phyloP scores from a whole-genome alignment of 208 protist genomes.

The Wallacemonas sp. region DNA sequence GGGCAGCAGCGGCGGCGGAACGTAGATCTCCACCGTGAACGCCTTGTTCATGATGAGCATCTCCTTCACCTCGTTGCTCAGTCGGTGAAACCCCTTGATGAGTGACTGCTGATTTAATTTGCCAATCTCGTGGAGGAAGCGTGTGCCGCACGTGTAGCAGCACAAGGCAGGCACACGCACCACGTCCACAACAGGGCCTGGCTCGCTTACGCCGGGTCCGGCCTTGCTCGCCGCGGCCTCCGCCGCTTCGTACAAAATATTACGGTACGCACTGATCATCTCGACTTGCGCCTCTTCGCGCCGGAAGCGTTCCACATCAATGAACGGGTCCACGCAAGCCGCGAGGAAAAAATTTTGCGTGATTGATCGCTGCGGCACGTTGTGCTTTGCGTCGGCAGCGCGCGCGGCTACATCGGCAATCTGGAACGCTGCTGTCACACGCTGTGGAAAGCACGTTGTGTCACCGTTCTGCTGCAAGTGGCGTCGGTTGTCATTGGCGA shows the following conservation, averaged over 20 bases:
- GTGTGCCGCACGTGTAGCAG: constrained; percentile 44
- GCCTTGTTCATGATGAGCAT: constrained; percentile 51
- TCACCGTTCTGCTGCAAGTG: constrained; percentile 74
- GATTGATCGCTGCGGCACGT: constrained; percentile 12
- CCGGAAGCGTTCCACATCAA: constrained; percentile 62
- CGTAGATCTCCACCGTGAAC: constrained; percentile 81
- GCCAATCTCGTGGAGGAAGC: constrained; percentile 67
- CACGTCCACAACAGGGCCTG: constrained; percentile 45
- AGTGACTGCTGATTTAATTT: constrained; percentile 86
- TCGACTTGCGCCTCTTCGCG: constrained; percentile 90
- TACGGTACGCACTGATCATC: constrained; percentile 87
- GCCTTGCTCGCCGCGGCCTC: constrained; percentile 26
- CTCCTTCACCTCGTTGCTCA: constrained; percentile 79
- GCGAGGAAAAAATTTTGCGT: constrained; percentile 37
- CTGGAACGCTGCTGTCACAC: not conserved
- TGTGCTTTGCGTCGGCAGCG: not conserved
- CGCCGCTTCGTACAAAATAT: constrained; percentile 80
- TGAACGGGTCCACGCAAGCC: constrained; percentile 68
- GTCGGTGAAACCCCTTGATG: constrained; percentile 88
- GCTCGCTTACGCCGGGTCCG: not conserved
- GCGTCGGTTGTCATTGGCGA: constrained; percentile 19
- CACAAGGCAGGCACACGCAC: constrained; percentile 76
- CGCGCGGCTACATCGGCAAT: not conserved
- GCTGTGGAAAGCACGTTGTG: constrained; percentile 46
- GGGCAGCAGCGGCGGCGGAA: constrained; percentile 55